Evolutionary conservation across 164 flowering plant genomes (phyloP).

Genomic region (Annona cherimola): DNA sequence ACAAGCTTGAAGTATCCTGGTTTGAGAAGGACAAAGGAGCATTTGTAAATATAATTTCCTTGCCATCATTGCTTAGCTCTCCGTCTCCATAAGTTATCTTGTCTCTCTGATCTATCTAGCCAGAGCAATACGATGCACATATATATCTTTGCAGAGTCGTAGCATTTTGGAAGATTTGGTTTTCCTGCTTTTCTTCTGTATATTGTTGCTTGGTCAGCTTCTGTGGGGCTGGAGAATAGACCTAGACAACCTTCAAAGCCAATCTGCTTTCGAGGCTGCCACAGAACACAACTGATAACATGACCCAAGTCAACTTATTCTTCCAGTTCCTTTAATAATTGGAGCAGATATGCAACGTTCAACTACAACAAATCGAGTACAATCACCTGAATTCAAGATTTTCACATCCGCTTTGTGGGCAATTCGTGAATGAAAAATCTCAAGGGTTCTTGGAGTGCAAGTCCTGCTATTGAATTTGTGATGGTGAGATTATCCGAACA

Average conservation of each 20-base stretch:
- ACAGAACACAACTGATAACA: not conserved
- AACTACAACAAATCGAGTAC: conserved; percentile 61
- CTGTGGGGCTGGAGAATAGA: not conserved
- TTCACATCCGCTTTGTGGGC: conserved; percentile 68
- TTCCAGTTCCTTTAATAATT: conserved; percentile 1
- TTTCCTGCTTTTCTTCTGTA: too few relatives aligned
- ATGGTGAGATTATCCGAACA: conserved; percentile 42
- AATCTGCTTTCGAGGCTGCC: not conserved
- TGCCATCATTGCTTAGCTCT: conserved; percentile 86
- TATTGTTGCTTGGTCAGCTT: not conserved
- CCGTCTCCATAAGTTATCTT: conserved; percentile 61
- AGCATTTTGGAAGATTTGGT: not conserved
- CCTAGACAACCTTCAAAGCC: not conserved
- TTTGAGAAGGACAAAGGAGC: conserved; percentile 59
- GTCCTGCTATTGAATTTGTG: conserved; percentile 52
- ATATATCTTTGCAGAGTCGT: conserved; percentile 14
- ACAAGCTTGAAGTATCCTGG: conserved; percentile 79
- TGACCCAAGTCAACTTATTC: not conserved
- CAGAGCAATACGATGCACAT: conserved; percentile 44
- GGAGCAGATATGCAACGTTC: conserved; percentile 64
- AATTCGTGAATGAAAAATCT: conserved; percentile 40
- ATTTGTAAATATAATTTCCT: conserved; percentile 70
- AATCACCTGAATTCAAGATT: conserved; percentile 52
- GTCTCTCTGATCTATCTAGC: conserved; percentile 50
- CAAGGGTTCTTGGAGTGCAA: conserved; percentile 43